These are phyloP conservation scores for Gonium pectorale DNA, from an alignment of 139 green algal species.

Conservation along the genomic window DNA sequence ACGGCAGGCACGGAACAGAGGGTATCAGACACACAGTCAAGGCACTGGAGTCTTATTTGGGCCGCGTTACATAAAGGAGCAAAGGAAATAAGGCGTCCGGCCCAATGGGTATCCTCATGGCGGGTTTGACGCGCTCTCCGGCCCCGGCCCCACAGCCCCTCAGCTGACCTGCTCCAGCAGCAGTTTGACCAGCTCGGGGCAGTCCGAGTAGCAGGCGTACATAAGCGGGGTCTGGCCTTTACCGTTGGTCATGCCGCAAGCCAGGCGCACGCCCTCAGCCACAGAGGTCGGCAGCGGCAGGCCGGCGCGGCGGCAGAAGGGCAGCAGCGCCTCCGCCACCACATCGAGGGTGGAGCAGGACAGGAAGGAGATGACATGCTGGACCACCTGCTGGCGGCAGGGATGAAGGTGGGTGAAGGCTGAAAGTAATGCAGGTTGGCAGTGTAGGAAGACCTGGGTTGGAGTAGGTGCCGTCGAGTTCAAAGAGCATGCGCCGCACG, in stretches of 20 bases:
- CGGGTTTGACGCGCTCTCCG: too few relatives aligned
- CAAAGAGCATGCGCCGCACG: background rate
- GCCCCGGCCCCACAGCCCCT: too few relatives aligned
- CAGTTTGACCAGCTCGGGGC: constrained; percentile 22
- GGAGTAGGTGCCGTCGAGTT: background rate
- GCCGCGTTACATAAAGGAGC: too few relatives aligned
- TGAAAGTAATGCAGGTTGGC: background rate
- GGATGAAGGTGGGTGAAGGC: background rate
- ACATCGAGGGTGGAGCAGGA: background rate
- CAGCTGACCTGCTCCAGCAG: constrained; percentile 41
- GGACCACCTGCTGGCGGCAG: background rate
- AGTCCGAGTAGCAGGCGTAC: constrained; percentile 46
- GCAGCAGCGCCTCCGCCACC: constrained; percentile 1
- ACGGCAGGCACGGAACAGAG: too few relatives aligned
- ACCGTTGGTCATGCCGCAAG: background rate
- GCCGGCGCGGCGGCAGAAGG: constrained; percentile 14
- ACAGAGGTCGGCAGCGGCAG: background rate
- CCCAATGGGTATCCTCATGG: too few relatives aligned
- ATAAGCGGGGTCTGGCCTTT: constrained; percentile 55
- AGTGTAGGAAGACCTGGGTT: background rate
- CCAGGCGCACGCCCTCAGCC: background rate
- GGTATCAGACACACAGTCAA: too few relatives aligned
- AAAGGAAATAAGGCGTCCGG: too few relatives aligned
- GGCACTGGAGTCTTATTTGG: too few relatives aligned
- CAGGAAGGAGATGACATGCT: background rate